Conservation (phyloP, 164 flowering plant species). For the Piper longum region DNA sequence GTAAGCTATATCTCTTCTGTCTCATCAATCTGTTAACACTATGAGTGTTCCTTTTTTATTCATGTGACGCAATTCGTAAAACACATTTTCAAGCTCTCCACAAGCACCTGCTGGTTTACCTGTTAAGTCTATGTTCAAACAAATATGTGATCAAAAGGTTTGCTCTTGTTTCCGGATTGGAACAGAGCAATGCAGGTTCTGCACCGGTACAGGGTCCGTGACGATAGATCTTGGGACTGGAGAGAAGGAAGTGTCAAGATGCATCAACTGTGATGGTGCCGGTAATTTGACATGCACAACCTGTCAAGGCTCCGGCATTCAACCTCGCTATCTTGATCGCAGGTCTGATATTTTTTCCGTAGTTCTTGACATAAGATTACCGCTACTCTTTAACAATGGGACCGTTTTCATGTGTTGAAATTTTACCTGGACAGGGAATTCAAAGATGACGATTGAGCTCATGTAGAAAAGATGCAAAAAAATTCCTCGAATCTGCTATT, state of each 20-base stretch:
- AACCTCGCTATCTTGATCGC: constrained; percentile 96
- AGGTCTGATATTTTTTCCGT: constrained; percentile 29
- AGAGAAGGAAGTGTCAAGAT: constrained; percentile 69
- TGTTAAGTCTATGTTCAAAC: neutral
- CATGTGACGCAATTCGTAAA: no score
- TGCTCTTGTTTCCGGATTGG: neutral
- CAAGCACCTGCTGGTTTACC: neutral
- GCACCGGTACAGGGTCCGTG: constrained; percentile 65
- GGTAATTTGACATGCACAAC: constrained; percentile 94
- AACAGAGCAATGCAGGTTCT: constrained; percentile 85
- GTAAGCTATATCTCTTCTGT: constrained; percentile 12
- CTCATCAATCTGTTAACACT: no score
- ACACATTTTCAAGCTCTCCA: neutral
- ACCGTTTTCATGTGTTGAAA: neutral
- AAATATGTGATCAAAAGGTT: neutral
- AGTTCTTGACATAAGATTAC: neutral
- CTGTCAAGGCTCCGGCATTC: constrained; percentile 91
- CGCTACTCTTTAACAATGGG: no score
- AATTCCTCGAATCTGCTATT: neutral
- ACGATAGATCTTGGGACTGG: constrained; percentile 73
- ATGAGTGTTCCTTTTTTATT: no score
- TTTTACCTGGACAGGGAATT: constrained; percentile 38
- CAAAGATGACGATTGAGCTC: constrained; percentile 43
- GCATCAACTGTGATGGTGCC: constrained; percentile 84
- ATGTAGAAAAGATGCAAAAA: no score